Evolutionary conservation across 208 protist genomes (phyloP).

Genomic region (Trypanosoma lewisi): DNA sequence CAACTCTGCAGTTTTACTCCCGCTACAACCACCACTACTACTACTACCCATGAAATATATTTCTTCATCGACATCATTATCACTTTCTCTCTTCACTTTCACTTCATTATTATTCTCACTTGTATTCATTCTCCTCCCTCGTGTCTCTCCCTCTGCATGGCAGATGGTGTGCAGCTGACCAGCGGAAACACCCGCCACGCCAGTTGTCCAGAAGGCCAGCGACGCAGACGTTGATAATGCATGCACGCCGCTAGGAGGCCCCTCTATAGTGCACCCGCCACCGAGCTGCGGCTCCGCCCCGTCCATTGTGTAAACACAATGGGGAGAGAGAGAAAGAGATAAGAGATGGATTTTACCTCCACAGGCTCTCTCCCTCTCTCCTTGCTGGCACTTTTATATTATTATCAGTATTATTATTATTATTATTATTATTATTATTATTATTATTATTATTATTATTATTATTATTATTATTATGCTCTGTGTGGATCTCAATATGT

Average conservation of each 20-base stretch:
- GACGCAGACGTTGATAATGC: conserved; percentile 11
- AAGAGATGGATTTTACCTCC: background rate
- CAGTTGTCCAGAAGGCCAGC: conserved; percentile 12
- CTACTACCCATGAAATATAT: background rate
- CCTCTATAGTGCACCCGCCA: background rate
- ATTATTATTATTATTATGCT: conserved; percentile 3
- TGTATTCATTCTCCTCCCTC: too few species aligned
- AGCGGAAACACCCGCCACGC: conserved; percentile 2
- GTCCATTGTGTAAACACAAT: too few species aligned
- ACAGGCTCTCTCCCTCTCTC: background rate
- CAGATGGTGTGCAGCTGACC: background rate
- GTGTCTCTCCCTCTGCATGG: background rate
- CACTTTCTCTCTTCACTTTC: background rate
- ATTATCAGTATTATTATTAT: conserved; percentile 8
- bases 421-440: conserved; percentile 8
- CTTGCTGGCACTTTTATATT: background rate
- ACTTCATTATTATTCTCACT: background rate
- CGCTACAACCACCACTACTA: background rate
- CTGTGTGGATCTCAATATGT: background rate
- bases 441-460: background rate
- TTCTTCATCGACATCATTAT: background rate
- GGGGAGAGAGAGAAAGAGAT: conserved; percentile 7
- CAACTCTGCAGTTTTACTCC: background rate
- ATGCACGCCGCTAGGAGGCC: background rate
- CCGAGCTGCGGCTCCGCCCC: background rate